phyloP scores from a whole-genome alignment of 441 rosid species.

The Adansonia rubrostipa region DNA sequence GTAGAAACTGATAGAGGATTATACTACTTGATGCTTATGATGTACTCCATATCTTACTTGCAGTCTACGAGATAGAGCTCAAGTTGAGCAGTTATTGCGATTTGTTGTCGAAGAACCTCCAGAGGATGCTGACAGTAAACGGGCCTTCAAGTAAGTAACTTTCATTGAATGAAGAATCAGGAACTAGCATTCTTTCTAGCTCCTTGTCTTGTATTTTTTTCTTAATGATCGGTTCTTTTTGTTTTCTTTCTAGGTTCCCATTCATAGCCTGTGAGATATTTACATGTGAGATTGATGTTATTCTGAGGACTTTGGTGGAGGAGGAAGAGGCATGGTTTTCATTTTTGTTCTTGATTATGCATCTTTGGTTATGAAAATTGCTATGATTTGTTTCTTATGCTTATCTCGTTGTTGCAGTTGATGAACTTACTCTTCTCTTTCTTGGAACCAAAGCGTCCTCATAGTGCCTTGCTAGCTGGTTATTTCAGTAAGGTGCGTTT shows the following conservation, averaged over 20 bases:
- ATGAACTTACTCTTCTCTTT: constrained; percentile 94
- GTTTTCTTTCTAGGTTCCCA: constrained; percentile 69
- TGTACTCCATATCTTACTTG: constrained; percentile 24
- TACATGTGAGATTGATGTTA: constrained; percentile 96
- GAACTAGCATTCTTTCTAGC: constrained; percentile 14
- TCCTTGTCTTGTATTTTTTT: constrained; percentile 18
- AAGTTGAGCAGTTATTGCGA: constrained; percentile 75
- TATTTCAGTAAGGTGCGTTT: constrained; percentile 89
- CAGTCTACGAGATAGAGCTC: constrained; percentile 77
- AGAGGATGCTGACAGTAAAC: constrained; percentile 82
- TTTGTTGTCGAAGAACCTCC: constrained; percentile 79
- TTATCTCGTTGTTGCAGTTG: constrained; percentile 56
- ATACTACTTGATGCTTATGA: constrained; percentile 12
- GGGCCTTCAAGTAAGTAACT: constrained; percentile 76
- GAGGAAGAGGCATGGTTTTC: constrained; percentile 74
- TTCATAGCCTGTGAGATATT: constrained; percentile 93
- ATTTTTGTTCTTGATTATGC: constrained; percentile 18
- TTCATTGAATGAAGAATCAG: constrained; percentile 15
- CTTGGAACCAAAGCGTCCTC: constrained; percentile 86
- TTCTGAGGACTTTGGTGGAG: constrained; percentile 86
- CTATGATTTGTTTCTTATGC: not conserved
- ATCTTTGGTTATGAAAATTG: constrained; percentile 22
- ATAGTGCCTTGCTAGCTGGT: constrained; percentile 92
- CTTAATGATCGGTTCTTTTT: constrained; percentile 12
- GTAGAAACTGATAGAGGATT: not conserved